Evolutionary conservation across 352 stramenopile species (phyloP), one percentile per base, ranked within the genome.

Genomic region (Plasmopara viticola): DNA sequence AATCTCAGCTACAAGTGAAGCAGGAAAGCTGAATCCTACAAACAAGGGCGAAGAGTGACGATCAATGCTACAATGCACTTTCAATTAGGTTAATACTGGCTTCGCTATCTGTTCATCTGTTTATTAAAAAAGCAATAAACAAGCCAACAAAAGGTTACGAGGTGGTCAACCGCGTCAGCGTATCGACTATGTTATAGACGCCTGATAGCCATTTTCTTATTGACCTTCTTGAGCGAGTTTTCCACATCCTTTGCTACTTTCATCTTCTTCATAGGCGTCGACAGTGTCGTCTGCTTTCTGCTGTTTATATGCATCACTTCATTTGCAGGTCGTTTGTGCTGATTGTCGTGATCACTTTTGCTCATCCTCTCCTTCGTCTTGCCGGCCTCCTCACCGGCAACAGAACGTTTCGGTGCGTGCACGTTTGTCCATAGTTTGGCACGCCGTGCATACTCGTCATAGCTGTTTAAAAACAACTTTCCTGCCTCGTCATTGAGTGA

Each of bases 401-500:
- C 60, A 5, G 60, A 69, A 44, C 56, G 51, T 39, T 86, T 87
- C 7, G 74, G 70, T 14, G 92, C 91, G 60, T 98, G 92, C 44
- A 98, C 95, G 29, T 54, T 72, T 9, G 92, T 97, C 81, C 92
- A 93, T 10, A 98, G 64, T 56, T 72, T 84, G 5, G 91, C 92
- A 38, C 89, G 85, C 17, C 80, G 73, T 33, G 81, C 76, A 64
- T 96, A 99, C 63, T 99, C 96, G 29, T 98, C 94, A 64, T 99
- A 99, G 62, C 86, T 97, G 51, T 99, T 92, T 84, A 99, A 98
- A 67, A 99, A 99, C 25, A 99, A 71, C 60, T 97, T 97, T 0
- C 97, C 97, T 10, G 97, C 97, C 60, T 99, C 97, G 61, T 99
- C 97, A 64, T 99, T 99, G 31, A 99, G 75, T 42, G 92, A 97